Percentiles rank a stretch among this genome's conserved stretches.
phyloP scores from a whole-genome alignment of 2,329 filamentous ascomycete species.

The Nothopassalora personata region DNA sequence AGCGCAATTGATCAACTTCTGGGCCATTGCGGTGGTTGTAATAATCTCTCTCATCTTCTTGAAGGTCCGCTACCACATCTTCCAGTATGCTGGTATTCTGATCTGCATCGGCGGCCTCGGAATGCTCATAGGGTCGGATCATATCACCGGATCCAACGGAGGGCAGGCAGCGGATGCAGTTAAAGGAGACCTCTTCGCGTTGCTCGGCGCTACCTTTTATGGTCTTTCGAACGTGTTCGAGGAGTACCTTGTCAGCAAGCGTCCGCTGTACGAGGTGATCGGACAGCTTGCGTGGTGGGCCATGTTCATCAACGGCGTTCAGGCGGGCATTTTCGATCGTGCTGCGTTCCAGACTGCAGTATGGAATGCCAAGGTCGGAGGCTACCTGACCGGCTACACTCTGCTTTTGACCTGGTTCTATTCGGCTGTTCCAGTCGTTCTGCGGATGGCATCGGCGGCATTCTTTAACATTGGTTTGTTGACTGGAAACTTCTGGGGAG shows the following conservation, averaged over 20 bases:
- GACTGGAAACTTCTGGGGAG: slow-evolving; percentile 95
- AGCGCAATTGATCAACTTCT: slow-evolving; percentile 96
- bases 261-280: slow-evolving; percentile 87
- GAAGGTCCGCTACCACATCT: slow-evolving; percentile 79
- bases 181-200: slow-evolving; percentile 88
- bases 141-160: slow-evolving; percentile 70
- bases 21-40: slow-evolving; percentile 93
- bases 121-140: slow-evolving; percentile 78
- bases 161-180: slow-evolving; percentile 65
- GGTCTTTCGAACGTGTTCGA: slow-evolving; percentile 87
- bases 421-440: slow-evolving; percentile 74
- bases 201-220: slow-evolving; percentile 86
- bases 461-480: slow-evolving; percentile 96
- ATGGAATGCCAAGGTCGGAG: slow-evolving; percentile 54
- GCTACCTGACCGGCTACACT: slow-evolving; percentile 88
- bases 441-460: slow-evolving; percentile 83
- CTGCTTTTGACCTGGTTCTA: slow-evolving; percentile 81
- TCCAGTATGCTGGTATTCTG: slow-evolving; percentile 81
- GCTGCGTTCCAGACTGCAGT: slow-evolving; percentile 52
- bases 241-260: slow-evolving; percentile 84
- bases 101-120: slow-evolving; percentile 89
- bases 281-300: slow-evolving; percentile 86
- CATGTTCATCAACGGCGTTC: slow-evolving; percentile 83
- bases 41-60: slow-evolving; percentile 76
- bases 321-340: slow-evolving; percentile 89